A percentile compares a stretch with the other conserved stretches of the same genome.
Conservation (phyloP, 2,329 filamentous ascomycete species). For the Fusarium transvaalense region DNA sequence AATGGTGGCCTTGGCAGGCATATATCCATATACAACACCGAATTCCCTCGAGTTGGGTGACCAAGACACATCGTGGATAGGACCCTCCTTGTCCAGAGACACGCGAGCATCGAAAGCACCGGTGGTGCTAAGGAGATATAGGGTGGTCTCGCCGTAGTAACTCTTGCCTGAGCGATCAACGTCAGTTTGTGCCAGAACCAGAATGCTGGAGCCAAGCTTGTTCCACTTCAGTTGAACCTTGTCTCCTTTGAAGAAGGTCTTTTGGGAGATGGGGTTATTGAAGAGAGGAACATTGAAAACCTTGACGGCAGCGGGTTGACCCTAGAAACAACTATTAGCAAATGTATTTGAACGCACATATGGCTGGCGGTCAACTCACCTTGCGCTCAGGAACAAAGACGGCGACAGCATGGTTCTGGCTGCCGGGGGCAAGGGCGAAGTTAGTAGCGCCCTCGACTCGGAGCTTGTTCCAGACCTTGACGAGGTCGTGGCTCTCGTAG, state of each 20-base stretch:
- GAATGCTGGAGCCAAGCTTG: slow-evolving; percentile 86
- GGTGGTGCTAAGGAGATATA: slow-evolving; percentile 93
- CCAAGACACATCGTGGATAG: slow-evolving; percentile 98
- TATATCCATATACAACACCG: slow-evolving; percentile 96
- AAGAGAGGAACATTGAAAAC: slow-evolving; percentile 95
- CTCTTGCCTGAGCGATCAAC: slow-evolving; percentile 99
- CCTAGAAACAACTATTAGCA: slow-evolving; percentile 63
- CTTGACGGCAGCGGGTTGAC: slow-evolving; percentile 92
- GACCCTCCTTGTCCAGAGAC: slow-evolving; percentile 93
- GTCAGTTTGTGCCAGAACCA: slow-evolving; percentile 96
- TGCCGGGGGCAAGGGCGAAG: slow-evolving; percentile 88
- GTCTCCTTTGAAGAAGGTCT: slow-evolving; percentile 99
- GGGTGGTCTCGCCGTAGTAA: slow-evolving; percentile 98
- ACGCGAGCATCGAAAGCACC: slow-evolving; percentile 94
- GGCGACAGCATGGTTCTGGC: slow-evolving; percentile 87
- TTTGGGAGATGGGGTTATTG: slow-evolving; percentile 85
- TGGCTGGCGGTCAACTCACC: slow-evolving; percentile 60
- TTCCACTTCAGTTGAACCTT: slow-evolving; percentile 99
- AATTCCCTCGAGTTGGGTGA: slow-evolving; percentile 98
- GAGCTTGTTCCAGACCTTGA: slow-evolving; percentile 94
- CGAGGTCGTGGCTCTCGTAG: slow-evolving; percentile 88
- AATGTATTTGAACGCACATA: background rate
- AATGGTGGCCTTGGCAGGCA: slow-evolving; percentile 99
- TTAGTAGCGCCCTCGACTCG: slow-evolving; percentile 89
- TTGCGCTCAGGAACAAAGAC: slow-evolving; percentile 97